A percentile compares a stretch with the other conserved stretches of the same genome.
phyloP scores from a whole-genome alignment of 2,329 filamentous ascomycete species.

The Anisogramma anomala region DNA sequence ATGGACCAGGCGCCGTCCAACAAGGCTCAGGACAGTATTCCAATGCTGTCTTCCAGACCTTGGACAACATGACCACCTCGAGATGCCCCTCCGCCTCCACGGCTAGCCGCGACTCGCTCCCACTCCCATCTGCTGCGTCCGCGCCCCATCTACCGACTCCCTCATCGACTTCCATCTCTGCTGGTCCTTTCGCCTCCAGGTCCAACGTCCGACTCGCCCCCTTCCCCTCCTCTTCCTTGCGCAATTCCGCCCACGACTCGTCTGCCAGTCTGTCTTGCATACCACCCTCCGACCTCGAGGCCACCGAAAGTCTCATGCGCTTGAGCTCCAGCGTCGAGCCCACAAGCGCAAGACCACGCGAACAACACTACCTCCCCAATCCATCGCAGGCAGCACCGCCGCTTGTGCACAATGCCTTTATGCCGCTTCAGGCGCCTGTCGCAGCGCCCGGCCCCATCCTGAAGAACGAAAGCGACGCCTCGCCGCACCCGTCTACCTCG shows the following conservation, averaged over 20 bases:
- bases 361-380: constrained; percentile 2
- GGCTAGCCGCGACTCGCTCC: not conserved
- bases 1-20: constrained; percentile 6
- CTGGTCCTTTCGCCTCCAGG: not conserved
- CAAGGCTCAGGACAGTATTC: constrained; percentile 4
- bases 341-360: constrained; percentile 7
- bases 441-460: not conserved
- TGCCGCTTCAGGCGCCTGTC: not conserved
- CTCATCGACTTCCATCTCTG: not conserved
- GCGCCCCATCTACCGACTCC: not conserved
- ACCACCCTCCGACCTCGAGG: constrained; percentile 7
- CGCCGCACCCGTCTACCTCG: constrained; percentile 5
- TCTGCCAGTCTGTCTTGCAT: not conserved
- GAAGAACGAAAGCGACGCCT: not conserved
- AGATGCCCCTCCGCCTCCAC: not conserved
- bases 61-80: constrained; percentile 5
- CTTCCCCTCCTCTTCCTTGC: not conserved
- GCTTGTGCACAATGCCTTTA: not conserved
- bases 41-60: constrained; percentile 10
- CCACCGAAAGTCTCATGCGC: constrained; percentile 11
- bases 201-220: not conserved
- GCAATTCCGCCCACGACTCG: not conserved
- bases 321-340: constrained; percentile 12
- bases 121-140: not conserved
- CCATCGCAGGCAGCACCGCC: no score